These are phyloP conservation scores for Mycena filopes DNA, from an alignment of 768 basidiomycete species.

Conservation along the genomic window DNA sequence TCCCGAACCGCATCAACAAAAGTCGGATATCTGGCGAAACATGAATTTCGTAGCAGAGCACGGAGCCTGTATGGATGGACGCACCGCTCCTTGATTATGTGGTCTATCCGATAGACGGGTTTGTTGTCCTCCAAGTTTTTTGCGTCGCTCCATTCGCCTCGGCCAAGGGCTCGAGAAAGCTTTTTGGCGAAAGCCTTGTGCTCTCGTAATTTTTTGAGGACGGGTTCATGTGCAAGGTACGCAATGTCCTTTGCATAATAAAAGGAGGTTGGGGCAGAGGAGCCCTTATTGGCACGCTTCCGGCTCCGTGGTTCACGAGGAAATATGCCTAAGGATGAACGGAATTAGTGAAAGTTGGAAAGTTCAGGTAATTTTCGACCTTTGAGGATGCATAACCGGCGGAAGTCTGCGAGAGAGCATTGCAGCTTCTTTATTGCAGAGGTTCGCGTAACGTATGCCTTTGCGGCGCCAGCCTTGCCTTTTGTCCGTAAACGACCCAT, in stretches of 20 bases:
- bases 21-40: constrained; percentile 83
- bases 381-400: constrained; percentile 96
- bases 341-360: constrained; percentile 28
- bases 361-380: constrained; percentile 55
- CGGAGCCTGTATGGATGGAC: constrained; percentile 32
- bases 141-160: constrained; percentile 95
- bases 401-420: constrained; percentile 96
- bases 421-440: constrained; percentile 95
- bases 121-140: constrained; percentile 94
- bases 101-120: constrained; percentile 92
- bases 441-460: constrained; percentile 91
- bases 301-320: constrained; percentile 93
- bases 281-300: constrained; percentile 97
- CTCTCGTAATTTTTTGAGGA: constrained; percentile 91
- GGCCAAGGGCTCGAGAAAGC: constrained; percentile 89
- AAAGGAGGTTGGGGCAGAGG: constrained; percentile 95
- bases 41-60: constrained; percentile 11
- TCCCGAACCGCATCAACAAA: constrained; percentile 96
- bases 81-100: constrained; percentile 97
- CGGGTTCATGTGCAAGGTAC: constrained; percentile 96
- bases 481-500: constrained; percentile 87
- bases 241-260: constrained; percentile 99
- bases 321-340: constrained; percentile 79
- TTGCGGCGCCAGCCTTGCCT: constrained; percentile 91
- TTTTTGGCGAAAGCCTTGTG: constrained; percentile 99